Evolutionary conservation across 2,329 filamentous ascomycete genomes (phyloP).

Genomic region (Diplocarpon mali): DNA sequence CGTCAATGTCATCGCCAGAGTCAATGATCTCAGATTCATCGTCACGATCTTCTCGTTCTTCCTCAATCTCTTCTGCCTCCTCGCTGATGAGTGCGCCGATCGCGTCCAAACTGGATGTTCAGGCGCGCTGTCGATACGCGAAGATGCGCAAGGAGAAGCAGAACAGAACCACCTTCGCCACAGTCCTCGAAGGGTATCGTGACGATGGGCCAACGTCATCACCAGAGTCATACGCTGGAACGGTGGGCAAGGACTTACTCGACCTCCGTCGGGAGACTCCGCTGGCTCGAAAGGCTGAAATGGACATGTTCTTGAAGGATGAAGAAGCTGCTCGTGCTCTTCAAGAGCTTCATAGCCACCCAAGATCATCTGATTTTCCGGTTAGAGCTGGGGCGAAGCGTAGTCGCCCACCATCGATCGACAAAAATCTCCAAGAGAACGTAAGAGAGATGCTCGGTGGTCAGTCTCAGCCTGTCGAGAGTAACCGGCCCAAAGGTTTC

Average conservation of each 20-base stretch:
- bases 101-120: slow-evolving; percentile 44
- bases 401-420: slow-evolving; percentile 46
- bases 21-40: slow-evolving; percentile 55
- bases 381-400: slow-evolving; percentile 41
- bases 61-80: slow-evolving; percentile 53
- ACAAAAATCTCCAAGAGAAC: slow-evolving; percentile 52
- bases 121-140: slow-evolving; percentile 52
- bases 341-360: slow-evolving; percentile 49
- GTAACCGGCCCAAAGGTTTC: slow-evolving; percentile 20
- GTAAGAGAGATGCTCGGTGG: slow-evolving; percentile 50
- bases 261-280: slow-evolving; percentile 39
- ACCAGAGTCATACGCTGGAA: slow-evolving; percentile 45
- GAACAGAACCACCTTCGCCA: slow-evolving; percentile 41
- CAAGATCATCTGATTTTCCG: slow-evolving; percentile 31
- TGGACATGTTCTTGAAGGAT: slow-evolving; percentile 32
- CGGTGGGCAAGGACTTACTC: slow-evolving; percentile 40
- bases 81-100: slow-evolving; percentile 48
- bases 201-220: slow-evolving; percentile 41
- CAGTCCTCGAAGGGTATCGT: slow-evolving; percentile 46
- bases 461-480: slow-evolving; percentile 18
- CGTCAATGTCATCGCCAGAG: slow-evolving; percentile 53
- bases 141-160: slow-evolving; percentile 48
- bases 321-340: slow-evolving; percentile 46
- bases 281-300: slow-evolving; percentile 34
- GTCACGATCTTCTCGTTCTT: slow-evolving; percentile 47